Evolutionary conservation across 1,284 basidiomycete genomes (phyloP), one percentile per base, ranked within the genome.

Genomic region (Thelephora terrestris): DNA sequence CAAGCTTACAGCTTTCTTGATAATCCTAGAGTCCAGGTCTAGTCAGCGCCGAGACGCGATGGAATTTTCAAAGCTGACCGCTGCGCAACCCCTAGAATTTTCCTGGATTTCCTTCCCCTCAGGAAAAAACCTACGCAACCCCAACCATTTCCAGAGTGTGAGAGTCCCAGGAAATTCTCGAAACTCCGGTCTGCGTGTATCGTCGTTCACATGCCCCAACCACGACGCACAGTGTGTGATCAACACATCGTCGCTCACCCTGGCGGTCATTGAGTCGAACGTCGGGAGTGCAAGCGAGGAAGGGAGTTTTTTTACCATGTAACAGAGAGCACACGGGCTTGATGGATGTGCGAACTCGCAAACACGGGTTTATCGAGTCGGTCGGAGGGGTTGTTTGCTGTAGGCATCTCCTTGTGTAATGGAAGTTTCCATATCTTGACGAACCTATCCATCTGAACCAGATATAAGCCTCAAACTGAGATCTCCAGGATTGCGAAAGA

Each of bases 351-450:
- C 20, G 75, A 69, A 43, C 74, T 81, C 54, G 77, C 81, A 57
- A 86, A 87, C 2, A 88, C 58, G 0, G 85, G 84, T 52, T 85
- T 87, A 52, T 87, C 84, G 60, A 82, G 80, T 37, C 81, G 70
- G 29, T 32, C 29, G 9, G 29, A 32, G 29, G 29, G 29, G 3
- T 32, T 32, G 29, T 32, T 32, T 24, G 67, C 64, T 17, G 84
- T 64, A 7, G 59, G 62, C 5, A 64, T 61, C 0, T 56, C 54
- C 9, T 59, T 46, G 50, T 67, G 47, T 35, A 61, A 52, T 51
- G 71, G 62, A 55, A 74, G 53, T 63, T 64, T 65, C 85, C 85
- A 88, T 7, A 88, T 82, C 61, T 86, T 86, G 18, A 85, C 74
- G 2, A 71, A 65, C 52, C 81, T 75, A 53, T 88, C 85, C 55